Percentiles rank a stretch among this genome's conserved stretches.
Evolutionary conservation across 2,329 filamentous ascomycete species (phyloP).

Genomic region (Atkinsonella texensis): DNA sequence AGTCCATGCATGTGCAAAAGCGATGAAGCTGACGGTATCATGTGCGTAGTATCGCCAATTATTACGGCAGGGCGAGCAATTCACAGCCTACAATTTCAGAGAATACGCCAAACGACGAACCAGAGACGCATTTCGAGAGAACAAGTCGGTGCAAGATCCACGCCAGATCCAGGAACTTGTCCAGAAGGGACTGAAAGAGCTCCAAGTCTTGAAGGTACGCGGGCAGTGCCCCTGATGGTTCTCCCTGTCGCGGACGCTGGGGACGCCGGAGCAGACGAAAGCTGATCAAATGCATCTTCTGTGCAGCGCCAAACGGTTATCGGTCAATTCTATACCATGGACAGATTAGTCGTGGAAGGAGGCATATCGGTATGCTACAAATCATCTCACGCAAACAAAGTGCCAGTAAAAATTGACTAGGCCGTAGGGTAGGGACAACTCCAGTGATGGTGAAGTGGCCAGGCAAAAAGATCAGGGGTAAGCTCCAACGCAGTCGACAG

Average conservation of each 20-base stretch:
- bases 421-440: constrained; percentile 55
- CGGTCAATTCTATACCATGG: constrained; percentile 88
- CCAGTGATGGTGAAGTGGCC: constrained; percentile 52
- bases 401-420: neutral
- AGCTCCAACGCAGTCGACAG: constrained; percentile 17
- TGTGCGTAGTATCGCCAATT: constrained; percentile 71
- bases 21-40: neutral
- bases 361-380: constrained; percentile 51
- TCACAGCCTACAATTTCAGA: constrained; percentile 93
- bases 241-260: neutral
- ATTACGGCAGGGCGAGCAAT: constrained; percentile 73
- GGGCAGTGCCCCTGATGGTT: neutral
- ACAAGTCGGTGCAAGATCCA: constrained; percentile 59
- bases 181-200: constrained; percentile 74
- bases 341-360: constrained; percentile 84
- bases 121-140: constrained; percentile 78
- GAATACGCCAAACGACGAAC: constrained; percentile 91
- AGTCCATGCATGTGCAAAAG: neutral
- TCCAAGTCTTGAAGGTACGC: constrained; percentile 80
- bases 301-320: constrained; percentile 81
- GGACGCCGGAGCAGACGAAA: neutral
- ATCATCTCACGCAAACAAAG: no score
- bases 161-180: constrained; percentile 76
- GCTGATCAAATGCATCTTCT: constrained; percentile 5
- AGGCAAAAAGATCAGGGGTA: constrained; percentile 73